phyloP scores from a whole-genome alignment of 768 basidiomycete genomes.

The Amanita polypyramis region DNA sequence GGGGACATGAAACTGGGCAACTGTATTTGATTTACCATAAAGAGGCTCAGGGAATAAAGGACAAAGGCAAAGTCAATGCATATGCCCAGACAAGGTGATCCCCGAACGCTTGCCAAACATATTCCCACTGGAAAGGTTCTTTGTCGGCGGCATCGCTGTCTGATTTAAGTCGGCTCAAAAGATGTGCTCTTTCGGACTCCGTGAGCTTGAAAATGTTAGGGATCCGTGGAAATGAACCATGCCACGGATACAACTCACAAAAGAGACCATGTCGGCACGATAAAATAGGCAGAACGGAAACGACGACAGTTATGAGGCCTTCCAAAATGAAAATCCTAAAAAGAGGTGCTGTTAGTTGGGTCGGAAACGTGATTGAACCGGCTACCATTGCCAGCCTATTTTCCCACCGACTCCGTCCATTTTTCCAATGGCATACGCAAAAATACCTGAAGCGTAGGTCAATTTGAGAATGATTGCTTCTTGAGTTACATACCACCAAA shows the following conservation, averaged over 20 bases:
- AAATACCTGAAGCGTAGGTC: slow-evolving; percentile 29
- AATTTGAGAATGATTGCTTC: not conserved
- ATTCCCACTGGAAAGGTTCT: slow-evolving; percentile 48
- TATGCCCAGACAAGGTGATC: slow-evolving; percentile 55
- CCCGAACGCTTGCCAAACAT: slow-evolving; percentile 42
- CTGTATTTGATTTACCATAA: slow-evolving; percentile 31
- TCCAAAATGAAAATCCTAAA: slow-evolving; percentile 50
- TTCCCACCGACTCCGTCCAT: slow-evolving; percentile 54
- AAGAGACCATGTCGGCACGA: slow-evolving; percentile 51
- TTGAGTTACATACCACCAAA: slow-evolving; percentile 38
- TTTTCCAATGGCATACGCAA: slow-evolving; percentile 47
- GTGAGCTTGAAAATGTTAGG: slow-evolving; percentile 29
- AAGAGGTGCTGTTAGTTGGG: not conserved
- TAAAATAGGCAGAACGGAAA: slow-evolving; percentile 39
- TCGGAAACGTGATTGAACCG: not conserved
- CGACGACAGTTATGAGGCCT: slow-evolving; percentile 37
- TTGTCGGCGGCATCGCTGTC: slow-evolving; percentile 45
- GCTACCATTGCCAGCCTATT: slow-evolving; percentile 49
- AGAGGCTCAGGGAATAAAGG: slow-evolving; percentile 46
- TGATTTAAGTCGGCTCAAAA: slow-evolving; percentile 35
- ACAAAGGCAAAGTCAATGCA: slow-evolving; percentile 47
- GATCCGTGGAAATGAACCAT: not conserved
- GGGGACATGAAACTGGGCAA: not conserved
- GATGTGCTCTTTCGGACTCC: slow-evolving; percentile 36
- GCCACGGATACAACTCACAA: slow-evolving; percentile 13